Percentiles rank a stretch among this genome's conserved stretches.
These are phyloP conservation scores for Reutealis trisperma DNA, from an alignment of 345 rosid genomes.

Conservation along the genomic window DNA sequence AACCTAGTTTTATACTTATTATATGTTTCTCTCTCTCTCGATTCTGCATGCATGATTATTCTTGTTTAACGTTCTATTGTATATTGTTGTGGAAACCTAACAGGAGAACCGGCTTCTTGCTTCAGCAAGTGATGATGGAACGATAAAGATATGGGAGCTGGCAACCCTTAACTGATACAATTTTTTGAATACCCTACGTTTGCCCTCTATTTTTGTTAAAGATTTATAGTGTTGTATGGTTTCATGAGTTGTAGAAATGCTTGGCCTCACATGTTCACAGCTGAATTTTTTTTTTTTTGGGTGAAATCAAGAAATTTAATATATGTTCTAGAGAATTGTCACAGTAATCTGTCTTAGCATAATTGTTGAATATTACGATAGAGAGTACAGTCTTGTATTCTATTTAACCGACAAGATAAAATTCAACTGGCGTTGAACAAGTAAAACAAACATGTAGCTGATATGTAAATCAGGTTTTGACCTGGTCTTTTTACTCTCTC, in stretches of 20 bases:
- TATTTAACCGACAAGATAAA: neutral
- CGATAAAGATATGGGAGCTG: slow-evolving; percentile 74
- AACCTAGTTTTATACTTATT: neutral
- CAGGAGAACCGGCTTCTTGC: slow-evolving; percentile 70
- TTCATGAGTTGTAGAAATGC: slow-evolving; percentile 3
- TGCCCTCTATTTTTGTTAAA: neutral
- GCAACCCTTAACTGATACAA: slow-evolving; percentile 35
- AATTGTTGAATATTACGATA: neutral
- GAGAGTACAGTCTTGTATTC: neutral
- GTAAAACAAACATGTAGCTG: too few relatives aligned
- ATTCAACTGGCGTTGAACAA: too few relatives aligned
- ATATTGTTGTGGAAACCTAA: slow-evolving; percentile 5
- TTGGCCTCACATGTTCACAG: neutral
- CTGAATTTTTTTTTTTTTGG: neutral
- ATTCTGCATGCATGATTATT: neutral
- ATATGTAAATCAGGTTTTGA: too few relatives aligned
- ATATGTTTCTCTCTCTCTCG: neutral
- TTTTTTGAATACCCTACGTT: neutral
- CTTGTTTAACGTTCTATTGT: neutral
- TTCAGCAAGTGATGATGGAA: slow-evolving; percentile 83
- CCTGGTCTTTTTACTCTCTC: too few relatives aligned
- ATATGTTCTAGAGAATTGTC: neutral
- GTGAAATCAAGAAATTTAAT: neutral
- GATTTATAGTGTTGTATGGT: neutral
- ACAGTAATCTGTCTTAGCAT: neutral